phyloP scores from a whole-genome alignment of 805 yeast genomes.

The Candida methanosorbosa region DNA sequence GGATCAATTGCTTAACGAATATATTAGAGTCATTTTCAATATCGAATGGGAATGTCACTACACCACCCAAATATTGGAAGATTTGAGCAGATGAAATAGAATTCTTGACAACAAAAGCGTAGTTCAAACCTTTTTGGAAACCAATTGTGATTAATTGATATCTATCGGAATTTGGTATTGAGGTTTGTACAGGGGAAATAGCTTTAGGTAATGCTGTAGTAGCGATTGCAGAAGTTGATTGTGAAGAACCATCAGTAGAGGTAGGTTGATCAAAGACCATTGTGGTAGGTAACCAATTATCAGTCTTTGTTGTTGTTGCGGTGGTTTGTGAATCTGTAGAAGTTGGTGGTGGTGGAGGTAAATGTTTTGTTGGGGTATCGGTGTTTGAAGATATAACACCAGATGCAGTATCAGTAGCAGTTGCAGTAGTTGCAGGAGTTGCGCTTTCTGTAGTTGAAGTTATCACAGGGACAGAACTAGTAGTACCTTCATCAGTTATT shows the following conservation, averaged over 20 bases:
- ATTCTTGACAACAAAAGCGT: slow-evolving; percentile 70
- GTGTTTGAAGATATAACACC: neutral
- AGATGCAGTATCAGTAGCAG: neutral
- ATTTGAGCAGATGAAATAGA: slow-evolving; percentile 77
- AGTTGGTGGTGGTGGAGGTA: neutral
- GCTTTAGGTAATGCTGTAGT: slow-evolving; percentile 64
- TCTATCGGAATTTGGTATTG: slow-evolving; percentile 37
- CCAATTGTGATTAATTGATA: slow-evolving; percentile 63
- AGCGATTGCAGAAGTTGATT: slow-evolving; percentile 21
- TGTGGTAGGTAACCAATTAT: slow-evolving; percentile 36
- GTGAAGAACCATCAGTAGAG: slow-evolving; percentile 17
- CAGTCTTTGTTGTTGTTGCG: slow-evolving; percentile 6
- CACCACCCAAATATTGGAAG: slow-evolving; percentile 74
- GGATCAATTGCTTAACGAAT: slow-evolving; percentile 62
- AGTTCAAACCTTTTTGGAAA: slow-evolving; percentile 70
- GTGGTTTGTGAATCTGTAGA: neutral
- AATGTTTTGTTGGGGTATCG: neutral
- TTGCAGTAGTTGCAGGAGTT: neutral
- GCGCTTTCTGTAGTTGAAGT: slow-evolving; percentile 1
- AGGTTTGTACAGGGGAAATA: slow-evolving; percentile 52
- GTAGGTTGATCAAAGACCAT: slow-evolving; percentile 26
- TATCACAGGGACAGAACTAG: neutral
- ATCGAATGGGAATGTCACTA: slow-evolving; percentile 53
- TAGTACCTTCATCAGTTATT: slow-evolving; percentile 1
- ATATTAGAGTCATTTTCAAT: slow-evolving; percentile 29